Evolutionary conservation across 495 filamentous ascomycete species (phyloP).

Genomic region (Penicillium longicatenatum): DNA sequence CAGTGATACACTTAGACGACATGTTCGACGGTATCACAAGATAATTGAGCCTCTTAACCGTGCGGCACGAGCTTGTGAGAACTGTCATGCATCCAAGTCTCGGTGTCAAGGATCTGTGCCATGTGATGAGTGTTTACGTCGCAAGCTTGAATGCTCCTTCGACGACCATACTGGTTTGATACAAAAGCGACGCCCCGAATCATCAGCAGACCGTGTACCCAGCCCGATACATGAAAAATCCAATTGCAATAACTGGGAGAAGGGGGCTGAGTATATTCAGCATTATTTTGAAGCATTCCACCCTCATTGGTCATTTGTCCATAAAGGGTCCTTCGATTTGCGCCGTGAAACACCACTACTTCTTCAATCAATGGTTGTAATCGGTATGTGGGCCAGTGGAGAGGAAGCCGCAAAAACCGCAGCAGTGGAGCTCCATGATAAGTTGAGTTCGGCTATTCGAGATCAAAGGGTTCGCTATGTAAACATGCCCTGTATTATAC

Average conservation of each 20-base stretch:
- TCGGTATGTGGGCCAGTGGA: conserved; percentile 31
- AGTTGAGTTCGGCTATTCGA: conserved; percentile 24
- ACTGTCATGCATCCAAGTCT: conserved; percentile 26
- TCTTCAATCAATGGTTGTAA: conserved; percentile 29
- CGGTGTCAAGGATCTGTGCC: conserved; percentile 31
- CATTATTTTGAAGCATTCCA: conserved; percentile 35
- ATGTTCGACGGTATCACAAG: conserved; percentile 22
- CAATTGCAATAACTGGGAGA: neutral
- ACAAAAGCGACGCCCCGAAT: neutral
- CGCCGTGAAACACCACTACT: conserved; percentile 24
- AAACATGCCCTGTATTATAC: neutral
- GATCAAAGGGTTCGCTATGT: conserved; percentile 22
- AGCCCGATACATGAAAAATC: neutral
- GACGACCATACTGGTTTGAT: neutral
- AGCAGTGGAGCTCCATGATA: conserved; percentile 28
- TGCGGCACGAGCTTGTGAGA: conserved; percentile 19
- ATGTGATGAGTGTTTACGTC: conserved; percentile 28
- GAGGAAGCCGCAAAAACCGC: conserved; percentile 16
- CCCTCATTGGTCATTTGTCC: conserved; percentile 35
- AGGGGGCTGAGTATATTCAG: conserved; percentile 20
- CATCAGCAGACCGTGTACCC: neutral
- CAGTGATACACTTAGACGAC: conserved; percentile 36
- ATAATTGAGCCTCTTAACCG: conserved; percentile 18
- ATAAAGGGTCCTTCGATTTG: conserved; percentile 25
- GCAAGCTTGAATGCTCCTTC: conserved; percentile 22